phyloP scores from a whole-genome alignment of 2,329 filamentous ascomycete genomes.

The Metarhizium brunneum region DNA sequence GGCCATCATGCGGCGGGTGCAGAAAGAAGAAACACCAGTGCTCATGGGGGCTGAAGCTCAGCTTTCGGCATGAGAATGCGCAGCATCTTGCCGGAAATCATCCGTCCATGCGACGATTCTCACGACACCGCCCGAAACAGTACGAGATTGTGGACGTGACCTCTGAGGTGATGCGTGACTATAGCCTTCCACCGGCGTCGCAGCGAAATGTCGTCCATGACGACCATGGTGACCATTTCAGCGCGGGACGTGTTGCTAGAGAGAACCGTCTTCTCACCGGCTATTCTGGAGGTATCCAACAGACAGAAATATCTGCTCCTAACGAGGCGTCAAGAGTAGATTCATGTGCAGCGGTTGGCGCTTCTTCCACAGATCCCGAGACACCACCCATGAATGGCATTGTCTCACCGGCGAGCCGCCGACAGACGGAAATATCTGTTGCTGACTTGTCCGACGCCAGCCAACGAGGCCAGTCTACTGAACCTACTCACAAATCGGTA shows the following conservation, averaged over 20 bases:
- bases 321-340: neutral
- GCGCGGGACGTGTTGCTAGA: neutral
- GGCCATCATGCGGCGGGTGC: slow-evolving; percentile 25
- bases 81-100: slow-evolving; percentile 21
- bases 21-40: slow-evolving; percentile 21
- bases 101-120: slow-evolving; percentile 22
- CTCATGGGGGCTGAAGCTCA: slow-evolving; percentile 29
- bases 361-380: neutral
- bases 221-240: neutral
- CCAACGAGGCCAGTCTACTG: slow-evolving; percentile 16
- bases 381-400: slow-evolving; percentile 4
- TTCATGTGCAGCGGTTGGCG: neutral
- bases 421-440: slow-evolving; percentile 25
- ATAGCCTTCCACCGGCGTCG: slow-evolving; percentile 11
- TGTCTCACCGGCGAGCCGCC: slow-evolving; percentile 13
- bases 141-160: slow-evolving; percentile 29
- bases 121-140: slow-evolving; percentile 16
- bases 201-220: neutral
- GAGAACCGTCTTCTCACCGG: neutral
- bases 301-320: neutral
- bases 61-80: slow-evolving; percentile 27
- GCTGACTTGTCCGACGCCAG: slow-evolving; percentile 26
- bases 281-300: neutral
- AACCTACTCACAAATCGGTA: neutral
- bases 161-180: slow-evolving; percentile 27